Evolutionary conservation across 2,329 filamentous ascomycete species (phyloP), one percentile per base, ranked within the genome.

Genomic region (Xylaria arbuscula): DNA sequence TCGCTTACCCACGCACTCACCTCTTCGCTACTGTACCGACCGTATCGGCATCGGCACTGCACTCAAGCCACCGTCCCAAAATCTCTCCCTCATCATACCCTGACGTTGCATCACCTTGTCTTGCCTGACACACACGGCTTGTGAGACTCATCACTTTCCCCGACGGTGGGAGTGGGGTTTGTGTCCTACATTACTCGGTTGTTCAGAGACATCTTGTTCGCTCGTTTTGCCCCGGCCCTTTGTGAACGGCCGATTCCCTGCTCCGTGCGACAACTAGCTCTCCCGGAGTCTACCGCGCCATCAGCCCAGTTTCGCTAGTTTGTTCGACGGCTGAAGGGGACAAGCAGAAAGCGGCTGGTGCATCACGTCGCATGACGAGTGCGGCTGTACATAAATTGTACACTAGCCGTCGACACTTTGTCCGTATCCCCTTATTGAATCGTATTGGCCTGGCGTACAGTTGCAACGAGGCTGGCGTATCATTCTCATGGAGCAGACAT

Each of bases 401-500:
- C 32, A 58, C 24, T 56, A 34, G 70, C 69, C 67, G 69, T 74
- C 70, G 69, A 70, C 75, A 71, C 70, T 72, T 72, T 64, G 70
- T 68, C 67, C 55, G 53, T 69, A 72, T 45, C 70, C 65, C 45
- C 45, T 56, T 70, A 62, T 70, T 64, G 32, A 66, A 70, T 72
- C 66, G 71, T 72, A 67, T 73, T 64, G 66, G 73, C 58, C 69
- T 62, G 67, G 68, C 62, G 69, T 73, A 68, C 57, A 71, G 63
- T 72, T 72, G 68, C 65, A 69, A 64, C 61, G 56, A 70, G 69
- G 70, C 72, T 67, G 72, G 72, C 69, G 61, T 69, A 67, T 71
- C 72, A 70, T 73, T 68, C 79, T 77, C 72, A 93, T 93, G 92
- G 92, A 94, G 81, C 92, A 92, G 73, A 96, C 93, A 38, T 97